A percentile compares a stretch with the other conserved stretches of the same genome.
These are phyloP conservation scores for Scheffersomyces coipomensis DNA, from an alignment of 805 yeast species.

Conservation along the genomic window DNA sequence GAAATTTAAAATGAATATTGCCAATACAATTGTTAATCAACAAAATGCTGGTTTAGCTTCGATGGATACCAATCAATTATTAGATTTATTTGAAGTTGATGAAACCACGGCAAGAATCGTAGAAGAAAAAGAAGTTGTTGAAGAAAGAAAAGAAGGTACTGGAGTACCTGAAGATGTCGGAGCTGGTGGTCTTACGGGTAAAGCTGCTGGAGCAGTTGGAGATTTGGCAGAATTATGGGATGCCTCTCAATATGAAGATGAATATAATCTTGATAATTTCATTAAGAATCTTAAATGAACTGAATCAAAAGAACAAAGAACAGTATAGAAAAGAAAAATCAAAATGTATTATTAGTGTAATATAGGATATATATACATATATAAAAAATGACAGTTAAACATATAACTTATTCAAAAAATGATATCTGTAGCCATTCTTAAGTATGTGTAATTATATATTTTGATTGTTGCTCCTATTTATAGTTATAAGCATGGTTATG, in stretches of 20 bases:
- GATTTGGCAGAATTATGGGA: slow-evolving; percentile 96
- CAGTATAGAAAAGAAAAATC: not conserved
- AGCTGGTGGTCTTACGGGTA: slow-evolving; percentile 69
- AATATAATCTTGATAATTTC: slow-evolving; percentile 89
- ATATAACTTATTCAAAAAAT: no score
- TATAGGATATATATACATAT: not conserved
- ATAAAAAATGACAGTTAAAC: no score
- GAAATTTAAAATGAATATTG: slow-evolving; percentile 95
- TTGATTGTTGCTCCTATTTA: no score
- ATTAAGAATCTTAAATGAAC: slow-evolving; percentile 67
- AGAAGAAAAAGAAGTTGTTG: slow-evolving; percentile 25
- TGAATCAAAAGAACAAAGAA: not conserved
- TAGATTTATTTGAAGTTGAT: slow-evolving; percentile 83
- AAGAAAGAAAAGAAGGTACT: not conserved
- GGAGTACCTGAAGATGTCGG: slow-evolving; percentile 48
- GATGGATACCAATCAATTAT: slow-evolving; percentile 93
- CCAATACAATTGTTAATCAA: slow-evolving; percentile 92
- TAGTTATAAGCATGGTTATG: no score
- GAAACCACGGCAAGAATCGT: slow-evolving; percentile 40
- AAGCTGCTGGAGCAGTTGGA: slow-evolving; percentile 83
- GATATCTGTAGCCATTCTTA: no score
- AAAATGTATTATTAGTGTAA: not conserved
- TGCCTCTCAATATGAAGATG: slow-evolving; percentile 93
- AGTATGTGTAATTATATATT: no score
- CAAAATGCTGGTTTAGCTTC: slow-evolving; percentile 94